These are phyloP conservation scores for Spathaspora boniae DNA, from an alignment of 805 yeast species.

Conservation along the genomic window DNA sequence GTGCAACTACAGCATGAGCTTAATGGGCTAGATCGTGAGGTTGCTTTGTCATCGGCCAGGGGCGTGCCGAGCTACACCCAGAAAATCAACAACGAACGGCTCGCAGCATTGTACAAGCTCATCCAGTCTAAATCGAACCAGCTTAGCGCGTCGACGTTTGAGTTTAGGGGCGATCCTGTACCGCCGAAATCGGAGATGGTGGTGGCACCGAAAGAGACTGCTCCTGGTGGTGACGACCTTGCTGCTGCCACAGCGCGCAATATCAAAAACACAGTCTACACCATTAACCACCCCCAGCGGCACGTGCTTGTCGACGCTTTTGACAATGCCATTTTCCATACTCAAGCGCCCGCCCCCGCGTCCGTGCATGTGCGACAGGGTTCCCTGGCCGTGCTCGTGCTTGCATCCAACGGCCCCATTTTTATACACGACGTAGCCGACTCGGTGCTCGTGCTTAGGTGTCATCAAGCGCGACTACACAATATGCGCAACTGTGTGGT, in stretches of 20 bases:
- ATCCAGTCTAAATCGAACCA: slow-evolving; percentile 18
- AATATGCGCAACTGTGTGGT: slow-evolving; percentile 15
- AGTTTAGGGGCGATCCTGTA: slow-evolving; percentile 29
- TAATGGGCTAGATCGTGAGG: too few relatives aligned
- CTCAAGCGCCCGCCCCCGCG: neutral
- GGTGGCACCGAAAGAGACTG: neutral
- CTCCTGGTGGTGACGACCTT: neutral
- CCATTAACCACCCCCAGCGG: slow-evolving; percentile 5
- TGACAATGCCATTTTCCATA: too few relatives aligned
- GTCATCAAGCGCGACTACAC: slow-evolving; percentile 33
- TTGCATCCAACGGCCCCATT: slow-evolving; percentile 24
- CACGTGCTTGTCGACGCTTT: slow-evolving; percentile 1
- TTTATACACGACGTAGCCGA: slow-evolving; percentile 21
- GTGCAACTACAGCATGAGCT: neutral
- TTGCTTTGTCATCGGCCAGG: neutral
- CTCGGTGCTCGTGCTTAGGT: slow-evolving; percentile 15
- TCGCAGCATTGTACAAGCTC: slow-evolving; percentile 17
- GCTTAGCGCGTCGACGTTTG: slow-evolving; percentile 16
- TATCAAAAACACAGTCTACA: neutral
- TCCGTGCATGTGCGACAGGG: slow-evolving; percentile 23
- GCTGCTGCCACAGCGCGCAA: slow-evolving; percentile 2
- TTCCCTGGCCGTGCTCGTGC: too few relatives aligned
- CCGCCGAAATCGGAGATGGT: slow-evolving; percentile 7
- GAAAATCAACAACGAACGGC: slow-evolving; percentile 17
- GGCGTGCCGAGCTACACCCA: slow-evolving; percentile 15